These are phyloP conservation scores for Trichoderma atroviride DNA, from an alignment of 2,329 filamentous ascomycete genomes.

Conservation along the genomic window DNA sequence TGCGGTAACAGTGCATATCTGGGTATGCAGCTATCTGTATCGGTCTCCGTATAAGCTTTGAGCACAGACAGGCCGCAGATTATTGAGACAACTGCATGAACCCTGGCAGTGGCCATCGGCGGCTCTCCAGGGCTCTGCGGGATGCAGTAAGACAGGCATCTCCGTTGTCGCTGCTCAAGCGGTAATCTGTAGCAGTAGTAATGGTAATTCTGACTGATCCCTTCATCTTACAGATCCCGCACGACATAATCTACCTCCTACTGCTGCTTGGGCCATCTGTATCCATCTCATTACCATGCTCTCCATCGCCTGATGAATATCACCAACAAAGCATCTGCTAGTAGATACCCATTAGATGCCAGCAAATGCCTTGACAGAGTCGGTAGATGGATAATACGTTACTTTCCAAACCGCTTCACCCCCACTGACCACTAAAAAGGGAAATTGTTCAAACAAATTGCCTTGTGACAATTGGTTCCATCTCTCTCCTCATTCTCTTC, in stretches of 20 bases:
- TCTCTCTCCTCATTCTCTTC: constrained; percentile 18
- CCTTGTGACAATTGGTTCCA: constrained; percentile 2
- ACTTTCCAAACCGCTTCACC: neutral
- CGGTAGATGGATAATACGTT: neutral
- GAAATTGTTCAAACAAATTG: neutral
- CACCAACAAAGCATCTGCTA: neutral
- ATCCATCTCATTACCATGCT: neutral
- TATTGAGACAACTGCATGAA: neutral
- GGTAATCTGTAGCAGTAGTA: neutral
- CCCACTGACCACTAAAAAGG: constrained; percentile 12
- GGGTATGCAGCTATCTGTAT: neutral
- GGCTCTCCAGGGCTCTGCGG: neutral
- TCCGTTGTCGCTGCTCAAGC: neutral
- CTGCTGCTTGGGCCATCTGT: neutral
- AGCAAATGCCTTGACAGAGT: neutral
- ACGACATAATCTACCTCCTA: neutral
- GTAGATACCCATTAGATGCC: neutral
- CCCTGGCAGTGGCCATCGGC: neutral
- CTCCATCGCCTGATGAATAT: neutral
- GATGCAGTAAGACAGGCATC: neutral
- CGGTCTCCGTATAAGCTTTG: neutral
- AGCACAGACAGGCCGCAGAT: neutral
- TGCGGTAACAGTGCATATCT: no score
- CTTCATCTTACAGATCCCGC: neutral
- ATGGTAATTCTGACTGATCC: neutral